Evolutionary conservation across 176 grass and related monocot genomes (phyloP), one percentile per base, ranked within the genome.

Genomic region (Oryza nivara): DNA sequence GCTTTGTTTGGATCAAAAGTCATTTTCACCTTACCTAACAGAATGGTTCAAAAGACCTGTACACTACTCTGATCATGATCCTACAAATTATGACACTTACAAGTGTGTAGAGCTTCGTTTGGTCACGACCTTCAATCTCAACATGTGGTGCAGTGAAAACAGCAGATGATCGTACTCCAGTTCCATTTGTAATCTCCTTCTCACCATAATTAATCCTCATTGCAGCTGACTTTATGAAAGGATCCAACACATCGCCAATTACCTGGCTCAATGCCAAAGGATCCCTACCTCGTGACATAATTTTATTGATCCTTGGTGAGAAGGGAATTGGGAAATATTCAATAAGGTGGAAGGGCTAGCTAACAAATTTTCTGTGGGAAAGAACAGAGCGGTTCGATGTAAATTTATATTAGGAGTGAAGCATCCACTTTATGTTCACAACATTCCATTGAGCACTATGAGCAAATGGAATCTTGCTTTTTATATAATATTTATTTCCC

Each of bases 181-280:
- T 92, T 76, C 96, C 93, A 73, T 96, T 99, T 20, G 96, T 99
- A 72, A 99, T 77, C 81, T 99, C 96, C 78, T 84, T 94, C 35
- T 92, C 91, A 82, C 84, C 86, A 89, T 96, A 99, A 49, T 87
- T 81, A 34, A 99, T 90, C 74, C 78, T 88, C 88, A 96, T 90
- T 15, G 77, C 48, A 19, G 91, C 91, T 32, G 93, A 90, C 88
- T 92, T 95, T 20, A 85, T 16, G 45, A 99, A 99, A 32, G 91
- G 86, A 88, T 99, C 96, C 78, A 99, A 77, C 38, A 99, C 96
- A 89, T 99, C 93, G 86, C 91, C 96, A 9, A 99, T 90, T 70
- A 99, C 88, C 64, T 96, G 93, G 74, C 96, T 90, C 64, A 99
- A 80, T 75, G 81, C 93, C 61, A 99, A 88, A n/a, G 96, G 93